phyloP scores from a whole-genome alignment of 306 rosid species.

The Oxytropis ochrocephala region DNA sequence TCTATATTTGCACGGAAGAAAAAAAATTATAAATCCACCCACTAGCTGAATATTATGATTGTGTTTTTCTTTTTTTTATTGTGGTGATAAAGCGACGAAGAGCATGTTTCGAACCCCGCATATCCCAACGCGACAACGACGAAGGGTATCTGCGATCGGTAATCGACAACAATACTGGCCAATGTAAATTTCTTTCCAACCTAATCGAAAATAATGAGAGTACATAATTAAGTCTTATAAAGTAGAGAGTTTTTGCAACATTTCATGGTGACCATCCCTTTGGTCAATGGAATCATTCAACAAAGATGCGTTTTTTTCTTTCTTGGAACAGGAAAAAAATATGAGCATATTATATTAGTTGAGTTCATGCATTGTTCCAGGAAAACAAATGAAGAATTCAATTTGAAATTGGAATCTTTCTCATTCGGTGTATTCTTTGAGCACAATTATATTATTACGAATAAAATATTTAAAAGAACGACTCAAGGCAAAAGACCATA shows the following conservation, averaged over 20 bases:
- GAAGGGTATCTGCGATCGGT: no score
- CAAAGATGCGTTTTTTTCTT: neutral
- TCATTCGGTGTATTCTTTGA: neutral
- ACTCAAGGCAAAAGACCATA: neutral
- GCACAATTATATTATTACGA: neutral
- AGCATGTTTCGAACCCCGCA: no score
- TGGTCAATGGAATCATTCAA: slow-evolving; percentile 13
- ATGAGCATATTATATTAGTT: neutral
- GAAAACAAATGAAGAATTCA: neutral
- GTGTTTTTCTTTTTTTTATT: neutral
- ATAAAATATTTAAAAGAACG: neutral
- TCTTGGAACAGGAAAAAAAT: no score
- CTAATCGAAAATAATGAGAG: neutral
- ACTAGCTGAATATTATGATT: neutral
- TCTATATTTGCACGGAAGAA: no score
- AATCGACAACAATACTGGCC: no score
- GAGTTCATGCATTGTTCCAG: neutral
- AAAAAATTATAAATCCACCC: no score
- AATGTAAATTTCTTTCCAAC: no score
- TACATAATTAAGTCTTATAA: neutral
- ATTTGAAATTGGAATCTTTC: slow-evolving; percentile 19
- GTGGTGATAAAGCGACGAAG: no score
- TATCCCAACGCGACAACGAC: no score
- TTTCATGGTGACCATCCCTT: neutral
- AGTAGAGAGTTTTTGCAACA: neutral